phyloP scores from a whole-genome alignment of 495 filamentous ascomycete species.

The Annulohypoxylon nitens region DNA sequence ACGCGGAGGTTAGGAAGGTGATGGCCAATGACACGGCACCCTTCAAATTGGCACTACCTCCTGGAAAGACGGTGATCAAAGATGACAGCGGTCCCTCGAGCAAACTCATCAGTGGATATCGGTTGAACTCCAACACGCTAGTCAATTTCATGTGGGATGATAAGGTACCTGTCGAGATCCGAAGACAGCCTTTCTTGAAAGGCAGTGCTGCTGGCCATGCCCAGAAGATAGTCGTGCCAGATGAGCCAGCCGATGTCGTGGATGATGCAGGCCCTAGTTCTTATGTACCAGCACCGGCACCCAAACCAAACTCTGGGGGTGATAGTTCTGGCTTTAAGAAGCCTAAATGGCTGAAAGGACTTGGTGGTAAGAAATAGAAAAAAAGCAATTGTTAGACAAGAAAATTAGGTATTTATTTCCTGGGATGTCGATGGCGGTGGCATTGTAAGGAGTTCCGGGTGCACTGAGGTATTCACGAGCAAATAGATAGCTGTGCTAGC shows the following conservation, averaged over 20 bases:
- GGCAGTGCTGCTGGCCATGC: constrained; percentile 75
- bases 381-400: neutral
- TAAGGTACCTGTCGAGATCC: constrained; percentile 59
- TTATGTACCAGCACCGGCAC: constrained; percentile 51
- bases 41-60: constrained; percentile 63
- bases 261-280: constrained; percentile 54
- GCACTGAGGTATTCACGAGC: neutral
- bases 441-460: constrained; percentile 6
- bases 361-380: constrained; percentile 67
- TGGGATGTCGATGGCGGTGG: neutral
- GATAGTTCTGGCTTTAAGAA: constrained; percentile 63
- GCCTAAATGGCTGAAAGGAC: constrained; percentile 79
- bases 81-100: constrained; percentile 57
- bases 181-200: constrained; percentile 72
- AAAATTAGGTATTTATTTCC: neutral
- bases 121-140: constrained; percentile 75
- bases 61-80: constrained; percentile 51
- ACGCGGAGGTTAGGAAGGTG: constrained; percentile 71
- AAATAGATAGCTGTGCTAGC: neutral
- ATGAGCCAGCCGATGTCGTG: constrained; percentile 58
- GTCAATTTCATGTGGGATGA: constrained; percentile 85
- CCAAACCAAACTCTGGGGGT: constrained; percentile 65
- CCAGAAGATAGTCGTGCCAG: constrained; percentile 68
- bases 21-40: constrained; percentile 62
- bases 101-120: constrained; percentile 77